phyloP scores from a whole-genome alignment of 352 stramenopile genomes.

The Globisporangium mamillatum region DNA sequence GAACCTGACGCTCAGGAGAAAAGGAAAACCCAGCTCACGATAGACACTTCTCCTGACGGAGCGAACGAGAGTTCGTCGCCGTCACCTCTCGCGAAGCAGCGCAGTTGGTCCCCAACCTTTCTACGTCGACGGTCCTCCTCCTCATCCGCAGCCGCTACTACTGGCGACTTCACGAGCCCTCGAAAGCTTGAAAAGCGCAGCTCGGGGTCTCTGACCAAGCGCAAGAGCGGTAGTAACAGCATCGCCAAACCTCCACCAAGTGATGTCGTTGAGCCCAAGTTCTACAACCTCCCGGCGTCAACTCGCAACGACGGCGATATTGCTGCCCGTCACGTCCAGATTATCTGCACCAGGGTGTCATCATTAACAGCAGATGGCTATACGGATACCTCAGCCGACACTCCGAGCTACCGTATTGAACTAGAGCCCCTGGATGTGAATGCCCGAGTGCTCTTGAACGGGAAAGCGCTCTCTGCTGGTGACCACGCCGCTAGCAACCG shows the following conservation, averaged over 20 bases:
- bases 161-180: background rate
- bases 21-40: background rate
- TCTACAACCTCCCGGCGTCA: slow-evolving; percentile 25
- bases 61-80: slow-evolving; percentile 1
- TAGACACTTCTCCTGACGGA: background rate
- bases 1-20: slow-evolving; percentile 9
- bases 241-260: background rate
- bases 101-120: slow-evolving; percentile 42
- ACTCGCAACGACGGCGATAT: slow-evolving; percentile 21
- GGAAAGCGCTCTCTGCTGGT: slow-evolving; percentile 19
- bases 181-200: background rate
- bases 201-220: background rate
- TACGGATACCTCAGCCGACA: background rate
- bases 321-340: slow-evolving; percentile 27
- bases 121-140: slow-evolving; percentile 27
- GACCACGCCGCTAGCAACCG: background rate
- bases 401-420: slow-evolving; percentile 20
- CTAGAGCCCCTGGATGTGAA: slow-evolving; percentile 33
- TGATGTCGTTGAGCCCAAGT: background rate
- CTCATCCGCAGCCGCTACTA: slow-evolving; percentile 20
- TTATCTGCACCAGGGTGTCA: slow-evolving; percentile 25
- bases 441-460: slow-evolving; percentile 43
- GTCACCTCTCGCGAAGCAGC: slow-evolving; percentile 22
- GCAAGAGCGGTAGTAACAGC: background rate
- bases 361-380: background rate